Evolutionary conservation across 1,284 basidiomycete species (phyloP), one percentile per base, ranked within the genome.

Genomic region (Laetiporus sulphureus): DNA sequence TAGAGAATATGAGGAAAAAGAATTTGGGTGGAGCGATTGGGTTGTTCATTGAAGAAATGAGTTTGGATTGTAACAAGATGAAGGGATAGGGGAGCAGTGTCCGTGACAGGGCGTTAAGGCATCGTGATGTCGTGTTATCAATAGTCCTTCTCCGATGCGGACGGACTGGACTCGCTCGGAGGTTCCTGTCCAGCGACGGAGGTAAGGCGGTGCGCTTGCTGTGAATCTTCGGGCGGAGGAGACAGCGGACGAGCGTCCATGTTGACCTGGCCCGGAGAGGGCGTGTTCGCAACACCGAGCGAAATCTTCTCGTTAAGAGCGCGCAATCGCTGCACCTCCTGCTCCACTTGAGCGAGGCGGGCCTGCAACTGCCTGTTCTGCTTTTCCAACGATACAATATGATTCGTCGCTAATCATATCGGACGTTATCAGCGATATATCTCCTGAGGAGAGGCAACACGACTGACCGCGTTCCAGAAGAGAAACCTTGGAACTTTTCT

Each of bases 401-500:
- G 79, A 58, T 80, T 80, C 23, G 83, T 85, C 19, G 84, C 84
- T 86, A 43, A 37, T 46, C 38, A 42, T 37, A 43, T 39, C 42
- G 30, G 38, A 40, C 51, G 36, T 38, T 20, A 32, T 32, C 35
- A 50, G 48, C 32, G 19, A 30, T 12, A 43, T 19, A 30, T 33
- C 19, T 7, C 31, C 4, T 29, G 19, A 20, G 27, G 27, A 31
- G 46, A 27, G 16, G 50, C 43, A 42, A 22, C 31, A 27, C 40
- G 32, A 62, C 75, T 47, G 55, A 90, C 88, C 87, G 71, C 91
- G 73, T 64, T 92, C 90, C 43, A 93, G 69, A 40, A 92, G 65
- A 22, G 80, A 85, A n/a, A 89, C 83, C 62, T 93, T 93, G 68
- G 84, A 89, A 58, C 81, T 82, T 65, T 91, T 88, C 69, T 91